Evolutionary conservation across 257 asterid species (phyloP), one percentile per base, ranked within the genome.

Genomic region (Salvia hispanica): DNA sequence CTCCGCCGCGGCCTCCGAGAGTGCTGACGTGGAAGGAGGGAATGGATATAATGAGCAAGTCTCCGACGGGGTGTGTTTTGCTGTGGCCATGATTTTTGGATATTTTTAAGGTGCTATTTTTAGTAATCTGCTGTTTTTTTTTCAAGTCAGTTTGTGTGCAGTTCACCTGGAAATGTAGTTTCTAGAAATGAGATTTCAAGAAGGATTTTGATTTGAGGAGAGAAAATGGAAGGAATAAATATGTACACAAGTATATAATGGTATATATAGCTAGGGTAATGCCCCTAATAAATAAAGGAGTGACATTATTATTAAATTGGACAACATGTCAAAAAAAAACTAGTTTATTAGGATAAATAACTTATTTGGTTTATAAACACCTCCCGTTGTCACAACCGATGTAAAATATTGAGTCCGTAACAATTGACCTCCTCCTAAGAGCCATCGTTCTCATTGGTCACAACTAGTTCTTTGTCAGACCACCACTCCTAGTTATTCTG

Each of bases 191-290:
- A 44, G 11, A 9, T 47, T n/a, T 48, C 6, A 10, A 4, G 18
- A 6, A 8, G 45, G 58, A 0, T 53, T 21, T 3, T 2, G 58
- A 56, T 37, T 8, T 12, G 55, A 31, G 13, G 31, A 40, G 51
- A 33, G 21, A 5, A 64, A 82, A 77, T 42, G 77, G 79, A 67
- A 68, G 74, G 80, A 74, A 77, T 72, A 66, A 73, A 64, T 76
- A 71, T 36, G 55, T 40, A 62, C 11, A 56, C 56, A 15, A 37
- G 62, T 7, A 50, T 15, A 66, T 34, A 44, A 31, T 25, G 55
- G 3, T 58, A 58, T 34, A 9, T 10, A 9, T 18, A 61, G 11
- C 60, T 39, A 34, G 43, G 45, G 45, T 56, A 64, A 16, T 64
- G 48, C 66, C 53, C 71, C 45, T 54, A 21, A 36, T 67, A 31